phyloP scores from a whole-genome alignment of 1,284 basidiomycete genomes.

The Neonothopanus nambi region DNA sequence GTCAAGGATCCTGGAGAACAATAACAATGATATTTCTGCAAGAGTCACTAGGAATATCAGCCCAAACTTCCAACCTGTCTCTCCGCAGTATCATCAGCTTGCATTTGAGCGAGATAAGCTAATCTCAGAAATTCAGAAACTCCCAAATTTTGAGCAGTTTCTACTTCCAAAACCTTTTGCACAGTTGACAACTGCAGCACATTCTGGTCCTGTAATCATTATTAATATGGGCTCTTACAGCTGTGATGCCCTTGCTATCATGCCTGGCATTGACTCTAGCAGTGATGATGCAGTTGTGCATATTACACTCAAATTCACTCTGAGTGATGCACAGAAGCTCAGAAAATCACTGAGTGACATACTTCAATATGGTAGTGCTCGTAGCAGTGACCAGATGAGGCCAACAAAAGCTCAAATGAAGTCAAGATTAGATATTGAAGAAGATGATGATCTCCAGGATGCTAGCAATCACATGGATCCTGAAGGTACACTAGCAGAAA shows the following conservation, averaged over 20 bases:
- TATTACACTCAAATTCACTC: constrained; percentile 8
- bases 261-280: not conserved
- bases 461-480: too few relatives aligned
- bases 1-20: constrained; percentile 1
- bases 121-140: constrained; percentile 4
- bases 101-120: constrained; percentile 6
- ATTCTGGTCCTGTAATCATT: constrained; percentile 13
- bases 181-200: constrained; percentile 3
- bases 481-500: too few relatives aligned
- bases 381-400: too few relatives aligned
- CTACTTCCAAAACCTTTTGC: constrained; percentile 9
- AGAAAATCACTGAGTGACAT: not conserved
- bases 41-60: constrained; percentile 1
- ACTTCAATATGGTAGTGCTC: not conserved
- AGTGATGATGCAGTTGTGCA: not conserved
- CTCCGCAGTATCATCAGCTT: too few relatives aligned
- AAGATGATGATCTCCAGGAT: too few relatives aligned
- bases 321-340: not conserved
- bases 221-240: not conserved
- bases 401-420: too few relatives aligned
- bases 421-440: too few relatives aligned
- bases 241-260: constrained; percentile 13
- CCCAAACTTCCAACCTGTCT: not conserved
- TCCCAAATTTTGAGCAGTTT: constrained; percentile 11
- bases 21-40: too few relatives aligned